Conservation (phyloP, 345 rosid genomes). For the Acer yangbiense region DNA sequence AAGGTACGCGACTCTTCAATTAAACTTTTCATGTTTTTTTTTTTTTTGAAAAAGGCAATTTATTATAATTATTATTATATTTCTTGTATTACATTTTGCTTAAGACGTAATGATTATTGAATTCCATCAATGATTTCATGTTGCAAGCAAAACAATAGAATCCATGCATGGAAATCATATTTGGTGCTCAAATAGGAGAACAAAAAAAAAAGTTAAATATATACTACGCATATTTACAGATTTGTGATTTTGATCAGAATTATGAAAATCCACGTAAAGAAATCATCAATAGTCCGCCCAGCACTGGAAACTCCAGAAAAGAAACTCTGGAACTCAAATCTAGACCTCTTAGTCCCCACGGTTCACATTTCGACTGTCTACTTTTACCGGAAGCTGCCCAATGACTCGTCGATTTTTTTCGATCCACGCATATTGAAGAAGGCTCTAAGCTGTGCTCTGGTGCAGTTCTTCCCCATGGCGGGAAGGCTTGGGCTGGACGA, state of each 20-base stretch:
- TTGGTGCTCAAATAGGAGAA: no score
- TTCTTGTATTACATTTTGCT: no score
- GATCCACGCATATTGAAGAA: conserved; percentile 26
- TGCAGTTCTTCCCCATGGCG: conserved; percentile 37
- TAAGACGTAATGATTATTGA: no score
- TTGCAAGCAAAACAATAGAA: no score
- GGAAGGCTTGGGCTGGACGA: conserved; percentile 33
- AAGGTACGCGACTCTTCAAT: no score
- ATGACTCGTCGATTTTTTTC: conserved; percentile 17
- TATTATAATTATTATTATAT: no score
- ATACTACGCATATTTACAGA: no score
- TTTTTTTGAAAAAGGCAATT: no score
- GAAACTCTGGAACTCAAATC: conserved; percentile 24
- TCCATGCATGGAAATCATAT: no score
- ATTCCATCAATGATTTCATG: no score
- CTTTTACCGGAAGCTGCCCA: conserved; percentile 24
- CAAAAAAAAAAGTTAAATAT: no score
- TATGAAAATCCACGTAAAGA: conserved; percentile 13
- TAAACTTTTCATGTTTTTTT: no score
- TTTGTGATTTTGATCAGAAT: not conserved
- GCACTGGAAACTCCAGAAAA: conserved; percentile 29
- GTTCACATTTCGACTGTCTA: conserved; percentile 11
- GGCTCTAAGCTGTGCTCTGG: conserved; percentile 33
- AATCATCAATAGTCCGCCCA: conserved; percentile 24
- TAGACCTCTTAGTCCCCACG: conserved; percentile 23